These are phyloP conservation scores for Kwoniella mangroviensis DNA, from an alignment of 768 basidiomycete species.

Conservation along the genomic window DNA sequence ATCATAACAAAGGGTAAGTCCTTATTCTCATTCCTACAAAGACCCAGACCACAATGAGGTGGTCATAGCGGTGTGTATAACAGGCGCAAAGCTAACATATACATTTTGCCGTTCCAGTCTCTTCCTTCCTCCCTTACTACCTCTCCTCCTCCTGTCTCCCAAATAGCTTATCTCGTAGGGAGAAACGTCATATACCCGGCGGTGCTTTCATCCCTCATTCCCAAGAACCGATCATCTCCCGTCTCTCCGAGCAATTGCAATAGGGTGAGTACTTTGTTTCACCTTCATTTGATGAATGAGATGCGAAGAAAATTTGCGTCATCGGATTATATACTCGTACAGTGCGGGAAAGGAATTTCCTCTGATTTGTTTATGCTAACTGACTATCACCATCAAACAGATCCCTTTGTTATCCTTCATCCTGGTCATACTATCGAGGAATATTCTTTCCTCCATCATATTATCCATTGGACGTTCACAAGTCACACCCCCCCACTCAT, in stretches of 20 bases:
- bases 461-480: not conserved
- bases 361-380: not conserved
- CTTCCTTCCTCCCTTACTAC: not conserved
- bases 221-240: not conserved
- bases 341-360: not conserved
- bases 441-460: not conserved
- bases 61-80: not conserved
- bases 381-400: not conserved
- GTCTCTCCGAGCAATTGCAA: not conserved
- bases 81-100: not conserved
- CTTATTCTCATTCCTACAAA: not conserved
- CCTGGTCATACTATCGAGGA: too few species aligned
- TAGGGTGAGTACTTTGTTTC: not conserved
- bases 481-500: not conserved
- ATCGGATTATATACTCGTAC: not conserved
- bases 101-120: not conserved
- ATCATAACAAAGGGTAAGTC: not conserved
- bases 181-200: constrained; percentile 4
- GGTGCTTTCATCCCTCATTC: not conserved
- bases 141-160: not conserved
- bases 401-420: not conserved
- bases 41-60: not conserved
- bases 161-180: not conserved
- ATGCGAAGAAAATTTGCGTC: not conserved
- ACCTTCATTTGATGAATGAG: not conserved